Evolutionary conservation across 2,329 filamentous ascomycete species (phyloP).

Genomic region (Sporothrix sp.): DNA sequence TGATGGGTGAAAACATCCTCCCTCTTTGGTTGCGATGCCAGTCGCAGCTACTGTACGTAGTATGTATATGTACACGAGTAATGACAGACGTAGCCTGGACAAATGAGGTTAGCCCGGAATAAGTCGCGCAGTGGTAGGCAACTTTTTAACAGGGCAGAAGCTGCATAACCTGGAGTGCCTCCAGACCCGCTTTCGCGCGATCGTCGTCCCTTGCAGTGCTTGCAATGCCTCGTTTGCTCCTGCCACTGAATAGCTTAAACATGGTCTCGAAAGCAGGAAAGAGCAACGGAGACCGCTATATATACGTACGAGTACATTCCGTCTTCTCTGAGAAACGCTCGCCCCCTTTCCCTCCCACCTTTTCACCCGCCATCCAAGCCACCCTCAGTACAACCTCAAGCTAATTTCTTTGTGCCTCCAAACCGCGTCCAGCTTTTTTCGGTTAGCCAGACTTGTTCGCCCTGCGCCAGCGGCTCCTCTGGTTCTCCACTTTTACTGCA

Average conservation of each 20-base stretch:
- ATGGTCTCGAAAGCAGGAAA: not conserved
- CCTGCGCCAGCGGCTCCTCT: constrained; percentile 9
- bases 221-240: not conserved
- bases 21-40: too few species aligned
- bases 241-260: not conserved
- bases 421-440: constrained; percentile 4
- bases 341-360: not conserved
- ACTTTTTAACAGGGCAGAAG: too few species aligned
- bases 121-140: too few species aligned
- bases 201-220: not conserved
- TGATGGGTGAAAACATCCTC: too few species aligned
- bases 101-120: too few species aligned
- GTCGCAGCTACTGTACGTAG: too few species aligned
- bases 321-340: not conserved
- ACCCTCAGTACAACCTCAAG: not conserved
- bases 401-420: not conserved
- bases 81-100: too few species aligned
- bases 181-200: not conserved
- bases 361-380: not conserved
- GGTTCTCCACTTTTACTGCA: constrained; percentile 9
- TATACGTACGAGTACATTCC: too few species aligned
- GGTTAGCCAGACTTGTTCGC: constrained; percentile 8
- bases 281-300: too few species aligned
- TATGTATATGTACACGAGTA: too few species aligned
- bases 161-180: not conserved